Conservation (phyloP, 768 basidiomycete species). For the Auriculariales sp. region DNA sequence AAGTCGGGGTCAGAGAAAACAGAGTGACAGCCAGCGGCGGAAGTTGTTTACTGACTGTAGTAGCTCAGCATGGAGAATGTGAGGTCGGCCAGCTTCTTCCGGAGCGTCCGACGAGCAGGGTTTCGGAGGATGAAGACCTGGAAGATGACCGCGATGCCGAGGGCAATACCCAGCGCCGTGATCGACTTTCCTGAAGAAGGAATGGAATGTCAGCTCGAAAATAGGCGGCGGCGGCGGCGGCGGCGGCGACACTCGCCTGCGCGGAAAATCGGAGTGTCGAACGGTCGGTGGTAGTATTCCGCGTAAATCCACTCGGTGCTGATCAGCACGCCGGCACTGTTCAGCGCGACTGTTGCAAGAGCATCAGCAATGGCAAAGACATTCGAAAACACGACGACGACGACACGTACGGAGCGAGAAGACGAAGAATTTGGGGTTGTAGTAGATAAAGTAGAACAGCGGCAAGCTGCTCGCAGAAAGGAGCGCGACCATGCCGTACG, state of each 20-base stretch:
- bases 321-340: slow-evolving; percentile 9
- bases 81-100: slow-evolving; percentile 10
- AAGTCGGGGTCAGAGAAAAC: no score
- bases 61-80: slow-evolving; percentile 10
- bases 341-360: slow-evolving; percentile 11
- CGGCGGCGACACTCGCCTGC: slow-evolving; percentile 7
- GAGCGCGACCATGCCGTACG: slow-evolving; percentile 7
- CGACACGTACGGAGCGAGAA: background rate
- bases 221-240: background rate
- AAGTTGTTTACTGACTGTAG: slow-evolving; percentile 3
- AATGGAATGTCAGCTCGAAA: background rate
- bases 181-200: slow-evolving; percentile 7
- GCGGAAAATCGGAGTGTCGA: slow-evolving; percentile 14
- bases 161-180: slow-evolving; percentile 14
- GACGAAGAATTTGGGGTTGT: slow-evolving; percentile 7
- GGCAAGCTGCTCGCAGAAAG: slow-evolving; percentile 5
- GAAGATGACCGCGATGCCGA: slow-evolving; percentile 15
- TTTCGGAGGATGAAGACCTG: slow-evolving; percentile 14
- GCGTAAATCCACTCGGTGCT: slow-evolving; percentile 12
- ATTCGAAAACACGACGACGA: no score
- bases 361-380: no score
- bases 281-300: slow-evolving; percentile 10
- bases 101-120: slow-evolving; percentile 13
- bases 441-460: slow-evolving; percentile 8
- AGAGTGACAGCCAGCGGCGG: no score